Conservation (phyloP, 1,284 basidiomycete species). For the Heimioporus retisporus region DNA sequence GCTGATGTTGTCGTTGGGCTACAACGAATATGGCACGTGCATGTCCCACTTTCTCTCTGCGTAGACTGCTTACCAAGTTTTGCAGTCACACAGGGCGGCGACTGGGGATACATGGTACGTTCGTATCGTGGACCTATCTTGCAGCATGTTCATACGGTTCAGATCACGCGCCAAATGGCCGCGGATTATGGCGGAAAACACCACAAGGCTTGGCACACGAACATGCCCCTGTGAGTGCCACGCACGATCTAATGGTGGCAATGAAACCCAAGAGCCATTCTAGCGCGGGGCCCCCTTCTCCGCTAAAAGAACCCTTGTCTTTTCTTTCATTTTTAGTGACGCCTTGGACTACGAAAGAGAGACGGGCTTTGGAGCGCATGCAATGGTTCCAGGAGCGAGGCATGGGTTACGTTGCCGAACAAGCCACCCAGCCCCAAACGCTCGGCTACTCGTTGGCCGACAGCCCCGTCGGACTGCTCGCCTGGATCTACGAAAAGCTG, state of each 20-base stretch:
- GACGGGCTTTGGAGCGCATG: conserved; percentile 46
- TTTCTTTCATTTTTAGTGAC: conserved; percentile 41
- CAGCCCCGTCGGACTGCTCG: conserved; percentile 67
- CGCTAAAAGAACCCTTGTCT: conserved; percentile 38
- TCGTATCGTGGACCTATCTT: not conserved
- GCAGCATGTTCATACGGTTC: not conserved
- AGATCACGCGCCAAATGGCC: conserved; percentile 56
- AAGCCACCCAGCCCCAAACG: conserved; percentile 66
- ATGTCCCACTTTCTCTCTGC: not conserved
- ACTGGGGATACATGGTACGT: conserved; percentile 58
- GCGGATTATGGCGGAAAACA: conserved; percentile 52
- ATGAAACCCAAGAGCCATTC: not conserved
- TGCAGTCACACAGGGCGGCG: conserved; percentile 65
- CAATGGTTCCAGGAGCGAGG: conserved; percentile 45
- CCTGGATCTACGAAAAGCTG: conserved; percentile 72
- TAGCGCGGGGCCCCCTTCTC: conserved; percentile 38
- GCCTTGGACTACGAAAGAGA: conserved; percentile 49
- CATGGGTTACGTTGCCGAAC: conserved; percentile 54
- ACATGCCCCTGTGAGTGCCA: conserved; percentile 46
- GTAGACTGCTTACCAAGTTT: not conserved
- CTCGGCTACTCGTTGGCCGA: conserved; percentile 65
- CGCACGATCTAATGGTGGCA: not conserved
- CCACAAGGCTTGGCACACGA: conserved; percentile 59
- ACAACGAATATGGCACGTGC: conserved; percentile 60
- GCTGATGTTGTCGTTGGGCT: conserved; percentile 63